These are phyloP conservation scores for Pterocarpus santalinus DNA, from an alignment of 306 rosid genomes.

Conservation along the genomic window DNA sequence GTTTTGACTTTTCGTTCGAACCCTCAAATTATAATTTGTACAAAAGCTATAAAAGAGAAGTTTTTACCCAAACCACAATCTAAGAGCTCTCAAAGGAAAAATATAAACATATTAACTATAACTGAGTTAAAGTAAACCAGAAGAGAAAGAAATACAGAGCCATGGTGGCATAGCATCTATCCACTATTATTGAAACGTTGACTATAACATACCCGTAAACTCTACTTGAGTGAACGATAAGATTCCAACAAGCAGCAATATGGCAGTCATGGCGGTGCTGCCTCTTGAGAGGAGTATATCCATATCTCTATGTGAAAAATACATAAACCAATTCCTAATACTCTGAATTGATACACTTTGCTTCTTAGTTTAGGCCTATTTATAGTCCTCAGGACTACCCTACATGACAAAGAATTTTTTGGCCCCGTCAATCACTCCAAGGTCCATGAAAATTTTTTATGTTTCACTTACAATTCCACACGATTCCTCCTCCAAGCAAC, in stretches of 20 bases:
- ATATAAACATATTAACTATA: too few species aligned
- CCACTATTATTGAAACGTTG: not conserved
- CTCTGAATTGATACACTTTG: not conserved
- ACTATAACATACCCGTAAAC: not conserved
- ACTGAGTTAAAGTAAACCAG: too few species aligned
- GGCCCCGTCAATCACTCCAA: not conserved
- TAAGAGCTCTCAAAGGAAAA: too few species aligned
- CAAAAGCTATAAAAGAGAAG: too few species aligned
- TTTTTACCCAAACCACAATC: too few species aligned
- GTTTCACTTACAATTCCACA: not conserved
- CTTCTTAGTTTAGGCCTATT: not conserved
- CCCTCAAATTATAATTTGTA: too few species aligned
- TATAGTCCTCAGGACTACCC: not conserved
- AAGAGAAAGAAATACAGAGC: too few species aligned
- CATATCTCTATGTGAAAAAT: not conserved
- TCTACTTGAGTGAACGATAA: not conserved
- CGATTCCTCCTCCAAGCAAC: not conserved
- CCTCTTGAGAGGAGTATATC: not conserved
- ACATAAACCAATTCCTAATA: not conserved
- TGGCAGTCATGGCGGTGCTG: not conserved
- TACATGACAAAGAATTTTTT: not conserved
- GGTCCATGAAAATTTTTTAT: not conserved
- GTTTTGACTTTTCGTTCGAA: too few species aligned
- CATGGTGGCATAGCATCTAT: too few species aligned
- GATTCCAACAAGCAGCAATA: not conserved